A percentile compares a stretch with the other conserved stretches of the same genome.
These are phyloP conservation scores for Candida albicans DNA, from an alignment of 1,139 yeast species.

Conservation along the genomic window DNA sequence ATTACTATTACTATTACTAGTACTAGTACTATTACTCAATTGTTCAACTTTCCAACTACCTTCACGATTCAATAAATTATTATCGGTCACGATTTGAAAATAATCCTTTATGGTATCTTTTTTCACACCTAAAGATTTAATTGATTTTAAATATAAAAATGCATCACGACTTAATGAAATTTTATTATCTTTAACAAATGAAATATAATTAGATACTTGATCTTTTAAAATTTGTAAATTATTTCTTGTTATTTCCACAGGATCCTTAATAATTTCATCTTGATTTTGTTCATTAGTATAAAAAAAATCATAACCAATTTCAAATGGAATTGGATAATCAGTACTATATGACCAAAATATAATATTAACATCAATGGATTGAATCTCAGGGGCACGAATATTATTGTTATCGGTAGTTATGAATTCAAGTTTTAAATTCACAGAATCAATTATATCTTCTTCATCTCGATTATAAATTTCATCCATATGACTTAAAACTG, in stretches of 20 bases:
- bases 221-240: conserved; percentile 41
- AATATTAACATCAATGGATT: conserved; percentile 35
- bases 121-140: conserved; percentile 41
- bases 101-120: conserved; percentile 43
- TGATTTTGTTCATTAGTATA: conserved; percentile 23
- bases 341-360: conserved; percentile 45
- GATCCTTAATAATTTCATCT: conserved; percentile 19
- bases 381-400: conserved; percentile 32
- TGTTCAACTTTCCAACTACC: conserved; percentile 32
- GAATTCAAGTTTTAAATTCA: conserved; percentile 30
- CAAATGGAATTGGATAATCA: conserved; percentile 45
- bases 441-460: conserved; percentile 21
- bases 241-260: conserved; percentile 33
- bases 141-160: conserved; percentile 39
- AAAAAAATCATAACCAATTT: conserved; percentile 44
- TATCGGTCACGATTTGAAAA: conserved; percentile 28
- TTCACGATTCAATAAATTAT: conserved; percentile 24
- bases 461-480: conserved; percentile 34
- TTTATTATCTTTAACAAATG: conserved; percentile 36
- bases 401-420: conserved; percentile 11
- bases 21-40: conserved; percentile 11
- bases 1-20: too few relatives aligned
- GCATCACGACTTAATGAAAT: conserved; percentile 35
- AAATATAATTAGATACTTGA: conserved; percentile 32
- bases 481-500: conserved; percentile 24